These are phyloP conservation scores for Scutellaria minor DNA, from an alignment of 257 asterid genomes.

Conservation along the genomic window DNA sequence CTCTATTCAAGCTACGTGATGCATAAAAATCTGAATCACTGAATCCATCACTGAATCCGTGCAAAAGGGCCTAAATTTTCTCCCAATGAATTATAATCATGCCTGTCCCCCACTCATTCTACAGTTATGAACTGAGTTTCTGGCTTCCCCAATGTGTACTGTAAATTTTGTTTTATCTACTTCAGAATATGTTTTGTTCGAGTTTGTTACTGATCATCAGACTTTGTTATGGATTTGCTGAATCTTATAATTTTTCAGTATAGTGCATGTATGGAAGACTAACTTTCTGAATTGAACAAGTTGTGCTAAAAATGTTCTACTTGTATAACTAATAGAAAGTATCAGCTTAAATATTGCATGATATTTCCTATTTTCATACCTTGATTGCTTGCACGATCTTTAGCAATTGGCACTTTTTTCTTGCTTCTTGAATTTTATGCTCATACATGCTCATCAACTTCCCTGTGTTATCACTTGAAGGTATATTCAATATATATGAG, in stretches of 20 bases:
- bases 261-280: background rate
- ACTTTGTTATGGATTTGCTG: background rate
- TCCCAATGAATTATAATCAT: background rate
- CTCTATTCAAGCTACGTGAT: background rate
- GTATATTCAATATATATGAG: background rate
- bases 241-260: background rate
- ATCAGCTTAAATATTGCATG: constrained; percentile 5
- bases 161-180: background rate
- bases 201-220: background rate
- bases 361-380: background rate
- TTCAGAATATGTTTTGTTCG: background rate
- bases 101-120: background rate
- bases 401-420: background rate
- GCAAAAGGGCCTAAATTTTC: background rate
- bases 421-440: background rate
- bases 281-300: background rate
- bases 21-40: constrained; percentile 6
- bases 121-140: background rate
- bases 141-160: constrained; percentile 2
- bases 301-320: background rate
- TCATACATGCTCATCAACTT: background rate
- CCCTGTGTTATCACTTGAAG: background rate
- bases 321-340: background rate
- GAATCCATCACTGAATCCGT: background rate
- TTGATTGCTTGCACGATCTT: too few species aligned